phyloP scores from a whole-genome alignment of 2,329 filamentous ascomycete species.

The Lomentospora prolificans region DNA sequence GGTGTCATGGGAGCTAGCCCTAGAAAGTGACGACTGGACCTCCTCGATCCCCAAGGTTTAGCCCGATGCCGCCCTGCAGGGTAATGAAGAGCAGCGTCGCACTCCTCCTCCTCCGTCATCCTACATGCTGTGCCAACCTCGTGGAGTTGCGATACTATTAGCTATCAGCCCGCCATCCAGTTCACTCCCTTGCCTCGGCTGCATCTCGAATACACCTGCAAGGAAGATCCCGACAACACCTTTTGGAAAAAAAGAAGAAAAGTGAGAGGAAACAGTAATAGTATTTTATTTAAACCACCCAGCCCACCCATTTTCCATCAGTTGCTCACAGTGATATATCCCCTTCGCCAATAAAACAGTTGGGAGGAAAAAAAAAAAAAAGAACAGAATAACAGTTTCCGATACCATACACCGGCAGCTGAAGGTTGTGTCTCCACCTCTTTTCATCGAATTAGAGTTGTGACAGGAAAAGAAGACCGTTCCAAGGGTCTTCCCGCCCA shows the following conservation, averaged over 20 bases:
- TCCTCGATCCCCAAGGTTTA: too few relatives aligned
- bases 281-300: slow-evolving; percentile 4
- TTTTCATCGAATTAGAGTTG: not conserved
- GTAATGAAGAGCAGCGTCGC: too few relatives aligned
- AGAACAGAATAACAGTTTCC: not conserved
- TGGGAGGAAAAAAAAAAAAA: not conserved
- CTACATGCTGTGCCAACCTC: too few relatives aligned
- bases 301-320: not conserved
- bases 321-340: not conserved
- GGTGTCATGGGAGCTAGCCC: not conserved
- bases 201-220: not conserved
- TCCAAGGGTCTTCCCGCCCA: too few relatives aligned
- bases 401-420: not conserved
- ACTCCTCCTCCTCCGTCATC: too few relatives aligned
- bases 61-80: too few relatives aligned
- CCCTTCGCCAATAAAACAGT: slow-evolving; percentile 2
- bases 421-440: not conserved
- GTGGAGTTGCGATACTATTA: too few relatives aligned
- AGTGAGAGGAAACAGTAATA: not conserved
- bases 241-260: not conserved
- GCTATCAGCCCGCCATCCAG: slow-evolving; percentile 5
- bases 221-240: not conserved
- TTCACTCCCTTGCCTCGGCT: slow-evolving; percentile 6
- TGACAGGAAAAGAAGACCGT: too few relatives aligned
- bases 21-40: too few relatives aligned